Conservation (phyloP, 768 basidiomycete genomes). For the Collybia sordida region DNA sequence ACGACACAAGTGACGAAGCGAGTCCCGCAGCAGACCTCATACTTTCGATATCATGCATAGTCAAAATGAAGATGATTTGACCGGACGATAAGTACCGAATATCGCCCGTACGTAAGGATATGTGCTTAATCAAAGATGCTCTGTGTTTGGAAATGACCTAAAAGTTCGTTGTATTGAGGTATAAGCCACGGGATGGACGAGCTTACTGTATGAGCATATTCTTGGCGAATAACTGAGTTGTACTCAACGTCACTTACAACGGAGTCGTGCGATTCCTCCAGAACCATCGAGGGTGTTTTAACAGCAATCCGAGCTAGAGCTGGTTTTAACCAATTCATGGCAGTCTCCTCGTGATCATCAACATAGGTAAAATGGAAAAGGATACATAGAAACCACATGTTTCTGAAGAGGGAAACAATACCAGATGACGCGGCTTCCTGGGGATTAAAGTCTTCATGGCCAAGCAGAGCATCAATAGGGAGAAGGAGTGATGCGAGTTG, state of each 20-base stretch:
- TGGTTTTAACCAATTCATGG: conserved; percentile 78
- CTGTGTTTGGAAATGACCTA: conserved; percentile 77
- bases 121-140: conserved; percentile 56
- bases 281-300: conserved; percentile 83
- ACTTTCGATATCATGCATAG: conserved; percentile 85
- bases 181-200: neutral
- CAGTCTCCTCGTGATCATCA: conserved; percentile 52
- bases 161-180: neutral
- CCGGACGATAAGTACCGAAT: conserved; percentile 75
- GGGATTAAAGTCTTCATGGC: conserved; percentile 67
- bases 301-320: conserved; percentile 77
- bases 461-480: conserved; percentile 86
- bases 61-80: conserved; percentile 82
- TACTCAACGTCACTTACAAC: conserved; percentile 90
- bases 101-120: conserved; percentile 65
- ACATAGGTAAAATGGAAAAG: conserved; percentile 77
- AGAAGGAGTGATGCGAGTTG: conserved; percentile 86
- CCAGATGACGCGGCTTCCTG: conserved; percentile 53
- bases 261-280: conserved; percentile 80
- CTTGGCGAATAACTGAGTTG: conserved; percentile 85
- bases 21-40: conserved; percentile 80
- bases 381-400: conserved; percentile 91
- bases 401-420: conserved; percentile 78
- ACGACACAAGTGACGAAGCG: conserved; percentile 80
- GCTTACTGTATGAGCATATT: conserved; percentile 74